Conservation (phyloP, 2,329 filamentous ascomycete species). For the Colletotrichum lindemuthianum region DNA sequence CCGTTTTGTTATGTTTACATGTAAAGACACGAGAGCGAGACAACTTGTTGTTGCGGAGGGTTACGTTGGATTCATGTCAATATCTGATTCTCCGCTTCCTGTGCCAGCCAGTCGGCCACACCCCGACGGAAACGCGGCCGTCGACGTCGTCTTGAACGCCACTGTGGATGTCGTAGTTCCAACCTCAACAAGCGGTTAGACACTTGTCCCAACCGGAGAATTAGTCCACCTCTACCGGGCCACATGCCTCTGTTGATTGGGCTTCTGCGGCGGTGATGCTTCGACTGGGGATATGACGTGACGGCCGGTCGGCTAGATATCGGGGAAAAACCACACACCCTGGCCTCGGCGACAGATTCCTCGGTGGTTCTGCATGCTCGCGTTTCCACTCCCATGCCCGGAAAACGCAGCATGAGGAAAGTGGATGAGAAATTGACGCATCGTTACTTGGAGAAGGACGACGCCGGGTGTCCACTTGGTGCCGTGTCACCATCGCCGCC, state of each 20-base stretch:
- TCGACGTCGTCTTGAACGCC: too few species aligned
- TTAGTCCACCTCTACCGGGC: background rate
- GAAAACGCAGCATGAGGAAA: background rate
- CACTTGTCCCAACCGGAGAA: background rate
- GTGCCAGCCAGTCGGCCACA: too few species aligned
- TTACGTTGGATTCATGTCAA: too few species aligned
- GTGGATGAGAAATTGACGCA: background rate
- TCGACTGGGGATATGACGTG: constrained; percentile 23
- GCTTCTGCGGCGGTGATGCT: background rate
- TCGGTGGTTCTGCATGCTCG: background rate
- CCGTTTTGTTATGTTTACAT: constrained; percentile 43
- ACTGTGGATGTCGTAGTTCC: too few species aligned
- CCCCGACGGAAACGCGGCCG: too few species aligned
- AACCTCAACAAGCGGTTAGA: constrained; percentile 5
- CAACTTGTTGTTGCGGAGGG: too few species aligned
- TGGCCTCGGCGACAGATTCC: background rate
- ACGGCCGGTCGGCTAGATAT: constrained; percentile 18
- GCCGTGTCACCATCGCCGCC: constrained; percentile 23
- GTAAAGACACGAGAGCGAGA: background rate
- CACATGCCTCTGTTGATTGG: background rate
- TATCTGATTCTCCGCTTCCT: too few species aligned
- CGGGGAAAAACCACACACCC: constrained; percentile 3
- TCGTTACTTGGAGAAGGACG: background rate
- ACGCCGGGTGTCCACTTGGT: constrained; percentile 18
- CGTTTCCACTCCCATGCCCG: constrained; percentile 20